Base-by-base conservation (phyloP, 768 basidiomycete species). In the Tubosaeta brunneosetosa region DNA sequence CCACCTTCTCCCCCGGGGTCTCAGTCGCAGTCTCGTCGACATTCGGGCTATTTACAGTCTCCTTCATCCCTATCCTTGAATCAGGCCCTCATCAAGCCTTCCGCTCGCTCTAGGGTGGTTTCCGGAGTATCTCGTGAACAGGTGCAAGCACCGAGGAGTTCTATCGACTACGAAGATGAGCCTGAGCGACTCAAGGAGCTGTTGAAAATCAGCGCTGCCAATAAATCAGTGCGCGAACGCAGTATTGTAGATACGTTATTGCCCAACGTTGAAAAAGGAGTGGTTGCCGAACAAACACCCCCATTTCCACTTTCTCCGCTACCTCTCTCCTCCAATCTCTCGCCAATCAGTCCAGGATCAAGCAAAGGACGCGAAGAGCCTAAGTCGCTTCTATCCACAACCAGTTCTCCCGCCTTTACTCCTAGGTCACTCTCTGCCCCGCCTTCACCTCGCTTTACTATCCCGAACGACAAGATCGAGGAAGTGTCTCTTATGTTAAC, bases 91-190 rank as follows among this genome's bases (percentile, higher is more conserved):
- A 84, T 86, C 63, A 73, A 73, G 34, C 67, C 84, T 11, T 69
- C 78, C n/a, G 69, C 77, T 26, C 79, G 82, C 47, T 77, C 86
- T 16, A 76, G 80, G 6, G 77, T 85, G 6, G 85, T 88, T 1
- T 86, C 88, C n/a, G 84, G 82, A 11, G 70, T 92, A 5, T 87
- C 82, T 8, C 73, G 73, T 9, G 85, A 88, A 54, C 79, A 79
- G 53, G 87, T 80, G 0, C 86, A 91, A 64, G 90, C 89, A 0
- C 82, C 87, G 0, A 88, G 80, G 69, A 88, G 83, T 58, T 84
- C 80, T 61, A 84, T 91, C 2, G 91, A 92, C 62, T 89, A 83
- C 51, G 90, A 91, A 3, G 86, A 90, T 41, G 90, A 92, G 62
- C 76, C 84, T 2, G 85, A 84, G 50, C 84, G 82, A 58, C 73